These are phyloP conservation scores for Fraxinus excelsior DNA, from an alignment of 257 asterid species.

Conservation along the genomic window DNA sequence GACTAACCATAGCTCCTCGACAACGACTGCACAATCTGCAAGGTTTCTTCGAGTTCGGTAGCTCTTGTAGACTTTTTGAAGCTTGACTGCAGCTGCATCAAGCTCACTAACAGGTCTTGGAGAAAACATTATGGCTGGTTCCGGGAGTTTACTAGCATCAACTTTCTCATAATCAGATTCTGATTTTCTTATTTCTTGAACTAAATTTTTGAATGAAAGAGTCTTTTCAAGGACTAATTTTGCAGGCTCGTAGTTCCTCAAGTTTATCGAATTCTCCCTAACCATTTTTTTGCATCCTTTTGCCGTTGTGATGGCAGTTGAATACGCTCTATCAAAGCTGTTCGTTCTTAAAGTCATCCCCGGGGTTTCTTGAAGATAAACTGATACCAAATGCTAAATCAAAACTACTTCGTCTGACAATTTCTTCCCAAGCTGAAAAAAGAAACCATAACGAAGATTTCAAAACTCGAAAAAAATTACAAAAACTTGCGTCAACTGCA, in stretches of 20 bases:
- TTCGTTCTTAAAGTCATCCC: constrained; percentile 37
- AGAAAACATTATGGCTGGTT: constrained; percentile 51
- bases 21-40: constrained; percentile 53
- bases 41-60: constrained; percentile 51
- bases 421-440: constrained; percentile 48
- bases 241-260: constrained; percentile 61
- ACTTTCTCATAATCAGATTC: constrained; percentile 20
- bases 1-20: constrained; percentile 51
- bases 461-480: constrained; percentile 1
- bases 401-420: constrained; percentile 26
- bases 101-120: constrained; percentile 37
- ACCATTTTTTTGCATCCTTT: constrained; percentile 34
- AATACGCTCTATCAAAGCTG: constrained; percentile 37
- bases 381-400: background rate
- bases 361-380: constrained; percentile 21
- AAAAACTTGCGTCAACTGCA: constrained; percentile 4
- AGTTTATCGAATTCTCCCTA: constrained; percentile 60
- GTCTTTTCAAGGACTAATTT: constrained; percentile 56
- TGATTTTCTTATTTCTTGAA: constrained; percentile 37
- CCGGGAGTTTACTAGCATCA: constrained; percentile 41
- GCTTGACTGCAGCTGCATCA: constrained; percentile 50
- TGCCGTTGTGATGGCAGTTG: constrained; percentile 31
- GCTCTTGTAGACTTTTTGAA: constrained; percentile 50
- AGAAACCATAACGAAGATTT: constrained; percentile 41
- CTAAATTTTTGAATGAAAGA: constrained; percentile 66